Percentiles rank a stretch among this genome's conserved stretches.
Evolutionary conservation across 495 filamentous ascomycete genomes (phyloP).

Genomic region (Lasiosphaeria hispida): DNA sequence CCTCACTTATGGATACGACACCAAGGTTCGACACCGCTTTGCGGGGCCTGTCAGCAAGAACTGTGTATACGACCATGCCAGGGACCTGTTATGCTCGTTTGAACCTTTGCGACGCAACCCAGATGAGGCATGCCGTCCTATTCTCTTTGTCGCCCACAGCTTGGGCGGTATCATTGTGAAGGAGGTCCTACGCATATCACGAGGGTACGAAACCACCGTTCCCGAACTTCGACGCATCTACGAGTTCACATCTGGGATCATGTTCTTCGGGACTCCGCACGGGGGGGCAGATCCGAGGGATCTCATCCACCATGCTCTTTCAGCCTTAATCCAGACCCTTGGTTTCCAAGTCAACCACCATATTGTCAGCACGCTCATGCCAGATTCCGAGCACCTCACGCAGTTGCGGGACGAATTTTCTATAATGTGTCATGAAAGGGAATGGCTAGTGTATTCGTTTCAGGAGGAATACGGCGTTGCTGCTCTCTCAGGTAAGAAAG

Average conservation of each 20-base stretch:
- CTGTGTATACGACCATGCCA: slow-evolving; percentile 5
- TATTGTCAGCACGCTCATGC: slow-evolving; percentile 12
- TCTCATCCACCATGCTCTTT: slow-evolving; percentile 10
- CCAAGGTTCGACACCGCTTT: slow-evolving; percentile 4
- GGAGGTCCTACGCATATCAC: slow-evolving; percentile 23
- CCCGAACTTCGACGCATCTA: slow-evolving; percentile 20
- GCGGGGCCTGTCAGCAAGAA: slow-evolving; percentile 6
- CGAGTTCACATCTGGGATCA: slow-evolving; percentile 17
- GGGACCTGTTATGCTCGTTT: slow-evolving; percentile 2
- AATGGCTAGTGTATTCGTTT: slow-evolving; percentile 11
- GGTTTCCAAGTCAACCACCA: slow-evolving; percentile 14
- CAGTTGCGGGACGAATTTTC: slow-evolving; percentile 13
- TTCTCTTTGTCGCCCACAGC: slow-evolving; percentile 41
- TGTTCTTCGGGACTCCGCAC: slow-evolving; percentile 38
- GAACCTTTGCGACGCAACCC: slow-evolving; percentile 2
- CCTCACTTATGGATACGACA: slow-evolving; percentile 16
- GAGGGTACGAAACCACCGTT: slow-evolving; percentile 1
- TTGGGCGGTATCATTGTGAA: slow-evolving; percentile 40
- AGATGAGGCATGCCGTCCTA: slow-evolving; percentile 15
- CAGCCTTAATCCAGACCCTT: slow-evolving; percentile 2
- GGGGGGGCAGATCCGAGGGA: slow-evolving; percentile 22
- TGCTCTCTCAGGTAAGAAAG: slow-evolving; percentile 6
- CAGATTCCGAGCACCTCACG: not conserved
- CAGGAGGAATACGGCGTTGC: slow-evolving; percentile 12
- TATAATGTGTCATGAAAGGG: slow-evolving; percentile 8